These are phyloP conservation scores for Cercophora scortea DNA, from an alignment of 495 filamentous ascomycete species.

Conservation along the genomic window DNA sequence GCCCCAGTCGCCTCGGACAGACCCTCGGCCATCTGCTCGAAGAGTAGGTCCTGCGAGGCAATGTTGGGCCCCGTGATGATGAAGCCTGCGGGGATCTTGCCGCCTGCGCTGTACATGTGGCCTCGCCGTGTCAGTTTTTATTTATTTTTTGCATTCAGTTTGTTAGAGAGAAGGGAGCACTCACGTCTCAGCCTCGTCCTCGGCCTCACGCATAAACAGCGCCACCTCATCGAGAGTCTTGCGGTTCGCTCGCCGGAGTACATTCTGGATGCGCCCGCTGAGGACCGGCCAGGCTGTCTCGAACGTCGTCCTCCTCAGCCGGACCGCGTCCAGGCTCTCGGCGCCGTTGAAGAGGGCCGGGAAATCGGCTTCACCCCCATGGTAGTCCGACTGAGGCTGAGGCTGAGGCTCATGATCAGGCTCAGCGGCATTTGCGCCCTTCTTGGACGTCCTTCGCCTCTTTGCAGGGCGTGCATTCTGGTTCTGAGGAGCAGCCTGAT, in stretches of 20 bases:
- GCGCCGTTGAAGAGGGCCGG: slow-evolving; percentile 54
- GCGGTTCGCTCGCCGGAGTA: slow-evolving; percentile 57
- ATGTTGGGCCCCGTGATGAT: slow-evolving; percentile 84
- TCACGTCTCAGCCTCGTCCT: slow-evolving; percentile 25
- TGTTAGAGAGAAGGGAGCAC: not conserved
- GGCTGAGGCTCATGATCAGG: not conserved
- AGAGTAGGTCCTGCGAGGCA: slow-evolving; percentile 64
- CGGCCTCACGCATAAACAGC: slow-evolving; percentile 53
- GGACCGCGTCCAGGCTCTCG: slow-evolving; percentile 45
- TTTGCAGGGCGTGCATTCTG: slow-evolving; percentile 47
- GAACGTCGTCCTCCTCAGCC: slow-evolving; percentile 54
- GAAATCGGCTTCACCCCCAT: slow-evolving; percentile 32
- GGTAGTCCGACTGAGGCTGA: not conserved
- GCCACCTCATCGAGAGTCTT: slow-evolving; percentile 55
- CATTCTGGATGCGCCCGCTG: slow-evolving; percentile 52
- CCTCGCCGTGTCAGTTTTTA: slow-evolving; percentile 10
- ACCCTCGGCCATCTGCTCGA: slow-evolving; percentile 56
- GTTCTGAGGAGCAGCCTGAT: slow-evolving; percentile 6
- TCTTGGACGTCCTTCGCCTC: slow-evolving; percentile 47
- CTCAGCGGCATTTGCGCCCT: slow-evolving; percentile 8
- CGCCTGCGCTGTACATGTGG: not conserved
- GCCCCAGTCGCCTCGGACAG: slow-evolving; percentile 40
- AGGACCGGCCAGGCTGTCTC: slow-evolving; percentile 59
- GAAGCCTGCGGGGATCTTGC: slow-evolving; percentile 65
- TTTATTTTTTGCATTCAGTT: not conserved